Evolutionary conservation across 257 asterid genomes (phyloP), one percentile per base, ranked within the genome.

Genomic region (Pogostemon cablin): DNA sequence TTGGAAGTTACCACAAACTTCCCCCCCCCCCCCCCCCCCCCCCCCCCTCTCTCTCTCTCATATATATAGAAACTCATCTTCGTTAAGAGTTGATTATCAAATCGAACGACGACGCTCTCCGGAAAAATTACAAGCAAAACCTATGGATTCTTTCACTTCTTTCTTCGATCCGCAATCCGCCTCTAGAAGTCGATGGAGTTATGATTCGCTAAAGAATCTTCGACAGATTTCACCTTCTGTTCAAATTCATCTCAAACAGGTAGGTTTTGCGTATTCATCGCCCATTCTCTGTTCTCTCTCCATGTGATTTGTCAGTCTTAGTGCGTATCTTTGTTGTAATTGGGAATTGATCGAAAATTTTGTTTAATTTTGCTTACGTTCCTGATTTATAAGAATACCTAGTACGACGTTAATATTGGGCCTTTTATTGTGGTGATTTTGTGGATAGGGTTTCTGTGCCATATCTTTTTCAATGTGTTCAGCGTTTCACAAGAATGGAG

Each of bases 191-290:
- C 76, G 97, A 5, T 95, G 96, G 97, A 85, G 77, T 62, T 91
- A 82, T 68, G 97, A 90, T 53, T 88, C 97, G 38, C 91, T 95
- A 39, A 91, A 91, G 81, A 95, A 90, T 81, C 79, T 95, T 83
- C 87, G 91, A 9, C 95, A 91, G 85, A 95, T 91, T 69, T 91
- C 99, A 9, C 96, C 97, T 9, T 75, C 67, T 62, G 99, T 95
- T 73, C 99, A 95, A 63, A 75, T 78, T 59, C 99, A 95, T 83
- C 99, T 95, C 73, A 89, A 89, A 64, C 87, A 86, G 98, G 98
- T 87, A 34, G 20, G 15, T 57, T 35, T 40, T 38, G 3, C 4
- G 1, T 56, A 41, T 62, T 25, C 11, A 4, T 46, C 9, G 17
- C 34, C 52, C 12, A 0, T n/a, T 42, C 25, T 70, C 4, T 1